A percentile compares a stretch with the other conserved stretches of the same genome.
Evolutionary conservation across 140 eudicot species (phyloP).

Genomic region (Senecio squalidus): DNA sequence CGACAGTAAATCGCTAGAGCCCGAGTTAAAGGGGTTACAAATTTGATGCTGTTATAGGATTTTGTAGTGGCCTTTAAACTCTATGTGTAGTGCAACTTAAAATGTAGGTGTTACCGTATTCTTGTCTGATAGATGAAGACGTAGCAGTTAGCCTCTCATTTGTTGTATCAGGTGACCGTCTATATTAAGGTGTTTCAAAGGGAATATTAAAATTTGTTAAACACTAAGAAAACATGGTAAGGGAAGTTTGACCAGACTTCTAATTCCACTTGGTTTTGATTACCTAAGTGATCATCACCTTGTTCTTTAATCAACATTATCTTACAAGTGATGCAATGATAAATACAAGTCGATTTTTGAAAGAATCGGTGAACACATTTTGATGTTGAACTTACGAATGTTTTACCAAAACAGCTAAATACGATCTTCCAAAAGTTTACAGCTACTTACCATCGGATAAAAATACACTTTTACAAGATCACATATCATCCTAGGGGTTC

Average conservation of each 20-base stretch:
- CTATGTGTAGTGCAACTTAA: conserved; percentile 19
- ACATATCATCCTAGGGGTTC: too few relatives aligned
- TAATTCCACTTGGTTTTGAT: not conserved
- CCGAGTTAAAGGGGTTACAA: conserved; percentile 30
- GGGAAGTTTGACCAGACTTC: conserved; percentile 11
- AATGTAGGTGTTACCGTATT: conserved; percentile 15
- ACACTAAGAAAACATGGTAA: conserved; percentile 2
- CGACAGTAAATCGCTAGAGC: conserved; percentile 9
- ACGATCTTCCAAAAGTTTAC: too few relatives aligned
- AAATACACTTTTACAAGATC: too few relatives aligned
- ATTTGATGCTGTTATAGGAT: conserved; percentile 28
- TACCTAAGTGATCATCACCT: not conserved
- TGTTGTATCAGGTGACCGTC: not conserved
- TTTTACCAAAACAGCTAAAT: too few relatives aligned
- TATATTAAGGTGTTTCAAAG: not conserved
- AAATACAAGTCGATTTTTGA: too few relatives aligned
- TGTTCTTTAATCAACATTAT: not conserved
- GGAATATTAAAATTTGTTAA: conserved; percentile 4
- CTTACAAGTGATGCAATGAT: too few relatives aligned
- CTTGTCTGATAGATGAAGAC: conserved; percentile 15
- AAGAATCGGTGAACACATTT: too few relatives aligned
- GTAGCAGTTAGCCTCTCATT: not conserved
- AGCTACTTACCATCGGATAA: too few relatives aligned
- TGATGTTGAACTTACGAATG: too few relatives aligned
- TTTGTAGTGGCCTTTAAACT: conserved; percentile 17